Percentiles rank a stretch among this genome's conserved stretches.
phyloP scores from a whole-genome alignment of 257 asterid species.

The Cruciata laevipes region DNA sequence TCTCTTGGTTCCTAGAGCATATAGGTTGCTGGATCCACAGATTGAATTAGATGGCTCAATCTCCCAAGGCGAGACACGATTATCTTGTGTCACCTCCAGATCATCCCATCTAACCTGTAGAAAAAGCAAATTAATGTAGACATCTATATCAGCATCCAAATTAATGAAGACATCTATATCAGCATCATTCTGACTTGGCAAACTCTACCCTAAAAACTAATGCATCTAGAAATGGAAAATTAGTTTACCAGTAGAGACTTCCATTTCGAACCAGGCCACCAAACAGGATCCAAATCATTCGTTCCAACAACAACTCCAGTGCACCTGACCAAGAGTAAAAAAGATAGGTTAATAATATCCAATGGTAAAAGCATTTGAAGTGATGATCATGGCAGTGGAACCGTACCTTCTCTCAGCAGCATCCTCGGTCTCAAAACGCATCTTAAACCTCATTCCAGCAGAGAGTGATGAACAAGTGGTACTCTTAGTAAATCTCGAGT shows the following conservation, averaged over 20 bases:
- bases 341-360: no score
- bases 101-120: constrained; percentile 99
- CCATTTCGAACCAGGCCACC: constrained; percentile 98
- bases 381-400: not conserved
- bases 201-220: not conserved
- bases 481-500: constrained; percentile 70
- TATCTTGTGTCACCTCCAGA: constrained; percentile 57
- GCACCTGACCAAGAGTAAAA: constrained; percentile 36
- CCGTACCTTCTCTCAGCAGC: constrained; percentile 86
- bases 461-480: constrained; percentile 53
- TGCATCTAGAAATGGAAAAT: not conserved
- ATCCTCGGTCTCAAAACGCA: constrained; percentile 80
- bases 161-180: no score
- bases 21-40: constrained; percentile 54
- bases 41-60: constrained; percentile 61
- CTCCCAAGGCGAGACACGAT: constrained; percentile 98
- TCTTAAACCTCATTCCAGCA: constrained; percentile 79
- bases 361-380: not conserved
- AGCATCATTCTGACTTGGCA: not conserved
- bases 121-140: not conserved
- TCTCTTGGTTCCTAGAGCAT: constrained; percentile 67
- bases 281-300: constrained; percentile 67
- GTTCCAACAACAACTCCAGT: constrained; percentile 73
- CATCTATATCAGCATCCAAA: no score
- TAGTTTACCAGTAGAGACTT: constrained; percentile 70